Base-by-base conservation (phyloP, 1,139 yeast species). In the Saccharomyces hybrid region DNA sequence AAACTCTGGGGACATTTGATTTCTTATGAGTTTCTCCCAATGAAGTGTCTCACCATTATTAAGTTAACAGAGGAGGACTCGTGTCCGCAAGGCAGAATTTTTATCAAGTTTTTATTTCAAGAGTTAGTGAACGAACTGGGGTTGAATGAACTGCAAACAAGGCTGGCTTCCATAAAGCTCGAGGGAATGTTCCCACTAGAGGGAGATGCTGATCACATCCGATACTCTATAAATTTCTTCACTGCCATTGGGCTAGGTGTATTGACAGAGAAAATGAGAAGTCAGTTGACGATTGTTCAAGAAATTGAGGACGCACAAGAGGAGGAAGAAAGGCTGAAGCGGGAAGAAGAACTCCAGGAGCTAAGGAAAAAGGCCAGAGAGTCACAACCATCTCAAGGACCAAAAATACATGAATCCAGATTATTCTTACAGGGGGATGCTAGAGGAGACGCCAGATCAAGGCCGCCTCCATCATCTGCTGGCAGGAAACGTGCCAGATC, bases 161-260 rank as follows among this genome's bases (percentile, higher is more conserved):
- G 85, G 42, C 65, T 90, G 32, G 66, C 73, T 3, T 80, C 78
- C 46, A 80, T 80, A 0, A 75, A 66, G 47, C 64, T 86, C 29
- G 60, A 64, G 16, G 84, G 85, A 4, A 66, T 82, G 55, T 65
- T 73, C 63, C 75, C 81, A 41, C 44, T 49, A 16, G 74, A 73
- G 51, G 44, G 44, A 11, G 77, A 78, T 59, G 74, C 79, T 0
- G 88, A 85, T n/a, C 76, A 83, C 56, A 73, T 84, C 11, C 74
- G 95, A 56, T 93, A 90, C 67, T 80, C 96, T 1, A 89, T 91
- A 67, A 93, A 93, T 66, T 93, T 79, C 68, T 93, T 91, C 71
- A 91, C 98, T 0, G 97, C 97, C 1, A 89, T 93, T 61, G 96
- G 96, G 0, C 70, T 91, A 53, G 98, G 98, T 51, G 78, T 79